phyloP scores from a whole-genome alignment of 495 filamentous ascomycete species.

The Aspergillus kassunensis region DNA sequence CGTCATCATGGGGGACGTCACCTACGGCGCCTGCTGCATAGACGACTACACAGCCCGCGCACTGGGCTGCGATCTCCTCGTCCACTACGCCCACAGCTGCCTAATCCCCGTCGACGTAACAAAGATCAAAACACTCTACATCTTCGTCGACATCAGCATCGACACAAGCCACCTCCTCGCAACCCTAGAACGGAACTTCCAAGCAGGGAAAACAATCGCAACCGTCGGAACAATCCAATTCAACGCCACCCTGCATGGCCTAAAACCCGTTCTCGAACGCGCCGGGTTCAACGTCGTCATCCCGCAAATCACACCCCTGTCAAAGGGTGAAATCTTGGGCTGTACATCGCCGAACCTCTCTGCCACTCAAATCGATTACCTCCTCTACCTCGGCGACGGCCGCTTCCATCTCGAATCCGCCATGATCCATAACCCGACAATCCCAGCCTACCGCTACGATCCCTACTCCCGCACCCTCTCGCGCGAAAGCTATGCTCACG shows the following conservation, averaged over 20 bases:
- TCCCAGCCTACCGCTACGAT: slow-evolving; percentile 94
- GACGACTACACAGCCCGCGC: slow-evolving; percentile 97
- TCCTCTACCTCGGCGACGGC: slow-evolving; percentile 93
- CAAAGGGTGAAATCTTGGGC: slow-evolving; percentile 90
- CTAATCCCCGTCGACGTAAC: slow-evolving; percentile 95
- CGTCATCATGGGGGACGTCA: slow-evolving; percentile 98
- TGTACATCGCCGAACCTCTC: slow-evolving; percentile 83
- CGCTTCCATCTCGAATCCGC: slow-evolving; percentile 96
- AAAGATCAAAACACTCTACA: slow-evolving; percentile 90
- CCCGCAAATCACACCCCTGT: slow-evolving; percentile 88
- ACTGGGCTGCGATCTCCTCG: slow-evolving; percentile 87
- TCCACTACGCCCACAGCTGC: slow-evolving; percentile 97
- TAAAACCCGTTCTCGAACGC: slow-evolving; percentile 68
- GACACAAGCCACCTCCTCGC: slow-evolving; percentile 81
- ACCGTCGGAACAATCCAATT: slow-evolving; percentile 98
- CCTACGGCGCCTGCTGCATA: slow-evolving; percentile 97
- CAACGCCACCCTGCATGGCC: slow-evolving; percentile 88
- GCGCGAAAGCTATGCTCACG: slow-evolving; percentile 82
- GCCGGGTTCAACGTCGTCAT: slow-evolving; percentile 80
- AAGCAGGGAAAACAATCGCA: slow-evolving; percentile 77
- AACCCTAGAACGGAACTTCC: slow-evolving; percentile 86
- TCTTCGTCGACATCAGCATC: slow-evolving; percentile 97
- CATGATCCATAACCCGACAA: slow-evolving; percentile 93
- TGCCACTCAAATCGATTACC: slow-evolving; percentile 57
- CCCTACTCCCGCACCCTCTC: slow-evolving; percentile 92